These are phyloP conservation scores for Cotoneaster glaucophyllus DNA, from an alignment of 306 rosid species.

Conservation along the genomic window DNA sequence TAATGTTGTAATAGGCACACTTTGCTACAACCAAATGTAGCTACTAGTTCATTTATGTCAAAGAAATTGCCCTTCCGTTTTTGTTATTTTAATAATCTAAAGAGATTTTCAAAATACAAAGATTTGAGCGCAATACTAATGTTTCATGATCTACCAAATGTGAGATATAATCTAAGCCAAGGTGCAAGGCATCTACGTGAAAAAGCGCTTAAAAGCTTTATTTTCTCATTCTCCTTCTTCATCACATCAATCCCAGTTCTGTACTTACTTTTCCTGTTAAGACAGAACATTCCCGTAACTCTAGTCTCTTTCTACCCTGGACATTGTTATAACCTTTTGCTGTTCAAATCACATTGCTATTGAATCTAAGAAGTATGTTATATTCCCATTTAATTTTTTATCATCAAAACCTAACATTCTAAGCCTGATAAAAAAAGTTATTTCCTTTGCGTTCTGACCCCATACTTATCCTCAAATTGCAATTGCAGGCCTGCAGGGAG, in stretches of 20 bases:
- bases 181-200: background rate
- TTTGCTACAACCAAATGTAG: background rate
- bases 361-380: background rate
- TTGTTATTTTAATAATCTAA: background rate
- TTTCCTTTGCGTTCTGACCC: background rate
- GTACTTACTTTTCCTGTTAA: background rate
- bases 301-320: background rate
- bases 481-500: background rate
- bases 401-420: background rate
- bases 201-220: background rate
- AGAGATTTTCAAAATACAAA: background rate
- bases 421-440: too few species aligned
- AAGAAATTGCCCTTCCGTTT: background rate
- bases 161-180: background rate
- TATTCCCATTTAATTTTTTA: background rate
- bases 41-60: background rate
- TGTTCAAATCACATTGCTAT: background rate
- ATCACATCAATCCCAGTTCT: background rate
- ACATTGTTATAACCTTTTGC: background rate
- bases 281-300: background rate
- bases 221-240: background rate
- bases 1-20: background rate
- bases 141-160: background rate
- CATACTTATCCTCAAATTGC: background rate
- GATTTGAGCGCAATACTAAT: background rate